Base-by-base conservation (phyloP, 495 filamentous ascomycete species). In the Podospora anserina region DNA sequence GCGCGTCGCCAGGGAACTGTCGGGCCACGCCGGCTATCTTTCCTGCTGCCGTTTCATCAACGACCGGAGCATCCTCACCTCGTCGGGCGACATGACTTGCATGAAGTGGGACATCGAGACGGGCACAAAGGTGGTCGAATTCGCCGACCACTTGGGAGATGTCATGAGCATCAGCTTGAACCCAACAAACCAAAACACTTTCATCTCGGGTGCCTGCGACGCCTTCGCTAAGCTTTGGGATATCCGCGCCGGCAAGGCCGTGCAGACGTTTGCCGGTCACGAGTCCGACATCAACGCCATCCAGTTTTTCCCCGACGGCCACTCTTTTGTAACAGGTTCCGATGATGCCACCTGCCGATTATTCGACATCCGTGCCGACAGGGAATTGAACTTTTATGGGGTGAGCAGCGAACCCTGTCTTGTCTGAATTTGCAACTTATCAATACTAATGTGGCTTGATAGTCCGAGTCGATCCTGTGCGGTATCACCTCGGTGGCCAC, bases 151-250 rank as follows among this genome's bases (percentile, higher is more conserved):
- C 77, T 85, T 99, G 27, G 95, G 95, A 78, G 95, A 99, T 77
- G 95, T 99, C 68, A 99, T 99, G 95, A 98, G 95, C 81, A 92
- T 99, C 79, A 98, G 96, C 86, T 92, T 99, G 83, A 98, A 99
- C 82, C 95, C 95, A 3, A 97, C 96, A 63, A 97, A 99, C 83
- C 93, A 97, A 81, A 93, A 94, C 77, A 96, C 94, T 72, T 99
- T 99, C 78, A 94, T 99, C 69, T 98, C 96, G 32, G 95, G 95
- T 78, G 95, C 95, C 72, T 99, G 95, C 80, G 95, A 99, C 78
- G 93, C 93, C 39, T 99, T 99, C 80, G 95, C 95, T 18, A 99
- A 99, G 81, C 84, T 99, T 39, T 99, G 95, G 95, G 95, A 99
- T 85, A 96, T 98, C 73, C 91, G 95, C 76, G 94, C 94, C 72